Base-by-base conservation (phyloP, 352 stramenopile genomes). In the Globisporangium cystogenes region DNA sequence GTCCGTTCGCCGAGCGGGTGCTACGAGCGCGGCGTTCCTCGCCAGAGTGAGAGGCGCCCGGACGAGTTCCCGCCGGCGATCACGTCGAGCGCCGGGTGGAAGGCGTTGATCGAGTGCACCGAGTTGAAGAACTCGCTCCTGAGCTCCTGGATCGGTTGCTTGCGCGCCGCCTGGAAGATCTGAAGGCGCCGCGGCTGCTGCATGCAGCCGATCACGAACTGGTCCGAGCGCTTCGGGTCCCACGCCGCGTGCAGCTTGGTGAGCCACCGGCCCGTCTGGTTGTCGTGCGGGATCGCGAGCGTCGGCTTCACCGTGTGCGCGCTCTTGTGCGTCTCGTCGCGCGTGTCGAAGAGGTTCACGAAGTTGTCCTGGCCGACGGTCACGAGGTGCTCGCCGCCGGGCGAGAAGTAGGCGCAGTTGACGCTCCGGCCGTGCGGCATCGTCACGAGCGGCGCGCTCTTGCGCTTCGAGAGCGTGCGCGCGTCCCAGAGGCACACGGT, bases 391-490 rank as follows among this genome's bases (percentile, higher is more conserved):
- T 64, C 58, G 4, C 86, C 86, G 20, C 64, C 64, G 0, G 86
- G 82, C 8, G 82, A 91, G 44, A 94, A 92, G 55, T 95, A 94
- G 12, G 83, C 86, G 50, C 82, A 93, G 63, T 96, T 96, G 48
- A 95, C 70, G 51, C 81, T 95, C 15, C 86, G 82, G 31, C 59
- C 41, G 48, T 95, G 84, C 10, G 75, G 76, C 62, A 93, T 66
- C 16, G 70, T 80, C 11, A 82, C 57, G 2, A 92, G 42, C 6
- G 81, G 62, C 18, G 59, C 63, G 51, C 63, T 86, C 31, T 55
- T 72, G 16, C 46, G 68, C 35, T 58, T 67, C 8, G 60, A 68
- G 43, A 91, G 63, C 44, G 79, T 74, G 24, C 83, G 78, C 10
- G 63, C 62, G 58, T 96, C 85, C 86, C 86, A 96, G 1, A 96